Base-by-base conservation (phyloP, 306 rosid genomes). In the Echinosophora koreensis region DNA sequence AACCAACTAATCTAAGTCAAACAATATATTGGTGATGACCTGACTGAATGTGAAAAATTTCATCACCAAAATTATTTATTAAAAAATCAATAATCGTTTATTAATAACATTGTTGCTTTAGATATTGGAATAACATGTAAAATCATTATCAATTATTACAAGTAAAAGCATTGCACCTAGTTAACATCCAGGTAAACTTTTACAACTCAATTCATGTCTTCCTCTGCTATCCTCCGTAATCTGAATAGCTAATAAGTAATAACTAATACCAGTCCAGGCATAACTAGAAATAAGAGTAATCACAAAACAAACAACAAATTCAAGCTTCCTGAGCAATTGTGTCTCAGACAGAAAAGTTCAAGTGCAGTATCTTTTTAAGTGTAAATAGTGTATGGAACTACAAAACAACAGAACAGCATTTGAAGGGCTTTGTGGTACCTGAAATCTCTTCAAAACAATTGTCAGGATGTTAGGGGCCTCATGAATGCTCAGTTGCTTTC, bases 391-490 rank as follows among this genome's bases (percentile, higher is more conserved):
- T 35, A 35, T 35, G 39, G 68, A 71, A n/a, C 6, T 0, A 30
- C 56, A 61, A 28, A 38, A 10, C 41, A 78, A 59, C 30, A 51
- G 38, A 61, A 44, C 5, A 18, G 69, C 42, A 52, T 37, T 55
- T 47, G 52, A 41, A 35, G 66, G 73, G 64, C 56, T n/a, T 65
- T 42, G 44, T 66, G 44, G 78, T 92, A 92, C 97, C 97, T 89
- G 95, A 87, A 92, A 92, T 82, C 97, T 88, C 87, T 92, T 92
- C 77, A 92, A 82, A 74, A 90, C 97, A 62, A 92, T 87, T 52
- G 97, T 92, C 61, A 92, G 83, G 69, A 92, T 89, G 76, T 92
- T 92, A 73, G 97, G 97, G 44, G 95, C 97, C 66, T 88, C 97
- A n/a, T 92, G 95, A 77, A 92, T 90, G 84, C 91, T 89, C 73